Base-by-base conservation (phyloP, 768 basidiomycete species). In the Saitozyma podzolica region DNA sequence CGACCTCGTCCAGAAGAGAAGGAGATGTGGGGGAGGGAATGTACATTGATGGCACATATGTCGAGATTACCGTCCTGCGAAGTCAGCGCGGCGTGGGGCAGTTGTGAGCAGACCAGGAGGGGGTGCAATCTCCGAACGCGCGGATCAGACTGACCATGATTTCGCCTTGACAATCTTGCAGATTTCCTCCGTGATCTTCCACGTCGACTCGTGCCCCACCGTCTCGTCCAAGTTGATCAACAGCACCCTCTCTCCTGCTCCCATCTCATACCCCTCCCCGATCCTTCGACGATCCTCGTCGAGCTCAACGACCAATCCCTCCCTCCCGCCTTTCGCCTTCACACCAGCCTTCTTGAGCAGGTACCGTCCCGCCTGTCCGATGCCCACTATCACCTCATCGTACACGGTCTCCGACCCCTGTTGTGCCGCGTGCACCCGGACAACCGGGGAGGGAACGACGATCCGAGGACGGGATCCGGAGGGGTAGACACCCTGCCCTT, bases 401-500 rank as follows among this genome's bases (percentile, higher is more conserved):
- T 51, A 7, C 3, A 13, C 9, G 17, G 5, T 6, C 42, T 56
- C 13, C 10, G 29, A 50, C 10, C 17, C 20, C 45, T 2, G 29
- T 29, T 29, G 29, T 29, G 29, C 29, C 29, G 29, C 5, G 29
- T 29, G 29, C 29, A 29, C 29, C 29, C 29, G 29, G 29, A 29
- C 29, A 29, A 29, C 29, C 29, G 29, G 29, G 29, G 29, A 29
- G 29, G 29, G 29, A 29, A 29, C 29, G 29, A 29, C 29, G 29
- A 29, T 29, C 29, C 29, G 29, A 29, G 29, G 29, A 29, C 29
- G 29, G 29, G 29, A 55, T 50, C 49, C 41, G 8, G 41, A 20
- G n/a, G 48, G 40, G 66, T 76, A 76, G 9, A 47, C 48, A 5
- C 72, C 72, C 57, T 73, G 72, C 14, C 72, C 72, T 59, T 76